Evolutionary conservation across 192 early-diverging fungal species (phyloP).

Genomic region (Mortierella hygrophila): DNA sequence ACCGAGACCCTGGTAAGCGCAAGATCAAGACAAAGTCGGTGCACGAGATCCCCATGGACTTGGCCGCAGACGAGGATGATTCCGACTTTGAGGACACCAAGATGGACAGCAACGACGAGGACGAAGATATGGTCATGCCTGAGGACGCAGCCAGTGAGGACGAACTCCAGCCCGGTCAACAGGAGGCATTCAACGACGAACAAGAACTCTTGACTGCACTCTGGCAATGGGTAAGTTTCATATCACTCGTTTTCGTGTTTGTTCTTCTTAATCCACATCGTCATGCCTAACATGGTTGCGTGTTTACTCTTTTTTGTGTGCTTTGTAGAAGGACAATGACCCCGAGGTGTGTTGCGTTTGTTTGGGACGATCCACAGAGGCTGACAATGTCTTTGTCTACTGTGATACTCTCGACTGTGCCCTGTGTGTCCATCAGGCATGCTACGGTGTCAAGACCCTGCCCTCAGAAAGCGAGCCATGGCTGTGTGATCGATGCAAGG

Average conservation of each 20-base stretch:
- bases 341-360: constrained; percentile 68
- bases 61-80: constrained; percentile 53
- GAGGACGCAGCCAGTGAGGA: constrained; percentile 54
- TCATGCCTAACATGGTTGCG: not conserved
- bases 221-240: constrained; percentile 54
- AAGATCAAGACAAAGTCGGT: constrained; percentile 59
- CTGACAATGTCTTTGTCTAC: constrained; percentile 66
- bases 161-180: constrained; percentile 23
- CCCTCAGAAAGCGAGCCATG: constrained; percentile 58
- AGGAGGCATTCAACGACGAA: constrained; percentile 46
- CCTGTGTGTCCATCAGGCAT: constrained; percentile 47
- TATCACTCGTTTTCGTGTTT: not conserved
- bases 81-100: constrained; percentile 56
- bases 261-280: not conserved
- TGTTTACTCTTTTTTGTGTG: constrained; percentile 9
- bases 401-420: constrained; percentile 58
- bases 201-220: constrained; percentile 51
- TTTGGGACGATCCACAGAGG: constrained; percentile 59
- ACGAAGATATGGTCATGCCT: constrained; percentile 50
- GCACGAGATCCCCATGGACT: constrained; percentile 53
- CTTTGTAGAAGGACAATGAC: constrained; percentile 63
- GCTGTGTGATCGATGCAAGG: constrained; percentile 60
- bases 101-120: constrained; percentile 39
- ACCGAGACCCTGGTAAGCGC: constrained; percentile 60
- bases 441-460: constrained; percentile 56